Evolutionary conservation across 208 protist genomes (phyloP).

Genomic region (Lotmaria passim): DNA sequence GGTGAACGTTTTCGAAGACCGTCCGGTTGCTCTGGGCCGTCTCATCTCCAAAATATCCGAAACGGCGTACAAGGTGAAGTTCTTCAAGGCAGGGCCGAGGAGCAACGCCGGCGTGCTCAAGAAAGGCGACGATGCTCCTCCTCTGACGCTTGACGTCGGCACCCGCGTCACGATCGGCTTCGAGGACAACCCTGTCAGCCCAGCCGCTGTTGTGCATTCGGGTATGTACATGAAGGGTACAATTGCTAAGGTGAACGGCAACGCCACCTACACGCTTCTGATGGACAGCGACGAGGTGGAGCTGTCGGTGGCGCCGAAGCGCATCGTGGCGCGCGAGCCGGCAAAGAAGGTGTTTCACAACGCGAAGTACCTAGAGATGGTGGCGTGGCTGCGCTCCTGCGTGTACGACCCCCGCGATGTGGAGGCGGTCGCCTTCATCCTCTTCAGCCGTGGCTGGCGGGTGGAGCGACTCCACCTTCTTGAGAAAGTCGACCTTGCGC

Average conservation of each 20-base stretch:
- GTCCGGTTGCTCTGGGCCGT: slow-evolving; percentile 59
- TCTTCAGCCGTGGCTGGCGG: slow-evolving; percentile 83
- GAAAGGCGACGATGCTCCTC: slow-evolving; percentile 19
- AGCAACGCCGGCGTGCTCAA: slow-evolving; percentile 7
- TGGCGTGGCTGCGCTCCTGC: slow-evolving; percentile 73
- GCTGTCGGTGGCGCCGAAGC: slow-evolving; percentile 64
- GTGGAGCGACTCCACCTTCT: slow-evolving; percentile 75
- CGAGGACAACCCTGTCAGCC: slow-evolving; percentile 16
- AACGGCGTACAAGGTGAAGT: slow-evolving; percentile 45
- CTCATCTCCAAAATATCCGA: slow-evolving; percentile 52
- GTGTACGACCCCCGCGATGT: slow-evolving; percentile 69
- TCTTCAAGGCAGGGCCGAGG: slow-evolving; percentile 7
- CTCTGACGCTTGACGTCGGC: slow-evolving; percentile 40
- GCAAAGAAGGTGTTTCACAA: slow-evolving; percentile 54
- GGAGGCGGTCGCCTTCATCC: slow-evolving; percentile 70
- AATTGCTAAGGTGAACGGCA: slow-evolving; percentile 76
- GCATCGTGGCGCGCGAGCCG: slow-evolving; percentile 55
- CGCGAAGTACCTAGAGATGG: slow-evolving; percentile 65
- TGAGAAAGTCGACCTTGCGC: slow-evolving; percentile 70
- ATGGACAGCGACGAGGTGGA: slow-evolving; percentile 83
- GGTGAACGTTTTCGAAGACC: slow-evolving; percentile 53
- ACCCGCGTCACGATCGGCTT: slow-evolving; percentile 43
- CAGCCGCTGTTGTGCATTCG: slow-evolving; percentile 7
- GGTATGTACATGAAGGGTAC: slow-evolving; percentile 66
- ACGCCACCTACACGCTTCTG: slow-evolving; percentile 76